These are phyloP conservation scores for Penicillium expansum DNA, from an alignment of 2,329 filamentous ascomycete species.

Conservation along the genomic window DNA sequence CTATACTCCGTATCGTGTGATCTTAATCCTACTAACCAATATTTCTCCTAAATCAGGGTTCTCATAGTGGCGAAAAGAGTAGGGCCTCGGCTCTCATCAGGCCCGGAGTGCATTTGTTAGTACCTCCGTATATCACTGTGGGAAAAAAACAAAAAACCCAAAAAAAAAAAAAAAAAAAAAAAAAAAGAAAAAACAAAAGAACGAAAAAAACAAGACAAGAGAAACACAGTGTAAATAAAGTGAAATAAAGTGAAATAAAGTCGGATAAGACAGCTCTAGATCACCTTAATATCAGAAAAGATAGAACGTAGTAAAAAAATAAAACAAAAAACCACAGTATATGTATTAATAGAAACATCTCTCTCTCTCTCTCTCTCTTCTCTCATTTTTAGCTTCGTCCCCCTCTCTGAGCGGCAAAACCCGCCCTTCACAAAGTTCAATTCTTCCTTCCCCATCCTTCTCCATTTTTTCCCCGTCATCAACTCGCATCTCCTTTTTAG, in stretches of 20 bases:
- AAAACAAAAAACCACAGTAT: neutral
- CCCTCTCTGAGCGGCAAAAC: slow-evolving; percentile 19
- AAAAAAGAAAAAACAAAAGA: neutral
- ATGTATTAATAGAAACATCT: slow-evolving; percentile 15
- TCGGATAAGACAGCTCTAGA: slow-evolving; percentile 5
- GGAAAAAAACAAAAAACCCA: neutral
- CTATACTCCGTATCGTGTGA: no score
- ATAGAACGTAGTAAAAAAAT: neutral
- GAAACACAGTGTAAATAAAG: neutral
- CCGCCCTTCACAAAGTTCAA: slow-evolving; percentile 14
- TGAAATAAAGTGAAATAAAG: neutral
- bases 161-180: neutral
- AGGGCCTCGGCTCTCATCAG: slow-evolving; percentile 6
- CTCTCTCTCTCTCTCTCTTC: neutral
- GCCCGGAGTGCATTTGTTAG: neutral
- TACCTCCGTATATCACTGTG: neutral
- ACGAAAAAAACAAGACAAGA: neutral
- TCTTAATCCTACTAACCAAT: neutral
- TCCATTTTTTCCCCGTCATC: slow-evolving; percentile 5
- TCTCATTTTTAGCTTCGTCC: slow-evolving; percentile 7
- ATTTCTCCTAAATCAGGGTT: neutral
- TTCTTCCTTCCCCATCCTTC: slow-evolving; percentile 8
- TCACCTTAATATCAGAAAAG: neutral
- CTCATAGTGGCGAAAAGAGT: neutral
- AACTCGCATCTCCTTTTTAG: slow-evolving; percentile 10